Conservation (phyloP, 148 eudicot genomes). For the Bassia scoparia region DNA sequence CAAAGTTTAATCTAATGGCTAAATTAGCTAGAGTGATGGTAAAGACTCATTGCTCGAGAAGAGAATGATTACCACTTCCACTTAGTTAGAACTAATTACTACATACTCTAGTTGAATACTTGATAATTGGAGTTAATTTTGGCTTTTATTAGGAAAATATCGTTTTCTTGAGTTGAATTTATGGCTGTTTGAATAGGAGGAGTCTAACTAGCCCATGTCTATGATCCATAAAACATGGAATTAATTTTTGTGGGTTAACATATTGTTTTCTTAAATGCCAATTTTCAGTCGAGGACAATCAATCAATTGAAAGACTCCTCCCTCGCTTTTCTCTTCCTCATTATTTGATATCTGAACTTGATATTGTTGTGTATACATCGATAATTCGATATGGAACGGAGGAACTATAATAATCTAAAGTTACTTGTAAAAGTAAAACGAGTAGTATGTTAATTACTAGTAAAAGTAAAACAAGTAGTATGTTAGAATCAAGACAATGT, state of each 20-base stretch:
- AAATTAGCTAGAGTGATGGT: not conserved
- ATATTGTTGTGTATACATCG: no score
- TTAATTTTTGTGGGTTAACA: not conserved
- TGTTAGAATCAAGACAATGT: no score
- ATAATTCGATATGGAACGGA: no score
- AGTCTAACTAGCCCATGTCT: not conserved
- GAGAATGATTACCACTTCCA: conserved; percentile 16
- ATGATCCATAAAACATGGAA: conserved; percentile 9
- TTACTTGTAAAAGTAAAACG: no score
- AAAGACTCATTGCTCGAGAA: conserved; percentile 29
- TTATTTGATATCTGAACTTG: not conserved
- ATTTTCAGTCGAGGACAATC: not conserved
- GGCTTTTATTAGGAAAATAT: not conserved
- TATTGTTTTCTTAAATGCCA: not conserved
- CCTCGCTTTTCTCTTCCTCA: no score
- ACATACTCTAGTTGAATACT: not conserved
- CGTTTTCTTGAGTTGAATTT: not conserved
- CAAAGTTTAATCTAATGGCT: conserved; percentile 7
- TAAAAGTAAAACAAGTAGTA: no score
- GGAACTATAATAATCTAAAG: no score
- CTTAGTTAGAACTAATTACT: no score
- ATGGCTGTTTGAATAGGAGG: not conserved
- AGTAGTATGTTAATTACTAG: no score
- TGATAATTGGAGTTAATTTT: not conserved
- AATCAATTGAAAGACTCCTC: not conserved